Conservation (phyloP, 352 stramenopile species). For the Phytophthora crassamura region DNA sequence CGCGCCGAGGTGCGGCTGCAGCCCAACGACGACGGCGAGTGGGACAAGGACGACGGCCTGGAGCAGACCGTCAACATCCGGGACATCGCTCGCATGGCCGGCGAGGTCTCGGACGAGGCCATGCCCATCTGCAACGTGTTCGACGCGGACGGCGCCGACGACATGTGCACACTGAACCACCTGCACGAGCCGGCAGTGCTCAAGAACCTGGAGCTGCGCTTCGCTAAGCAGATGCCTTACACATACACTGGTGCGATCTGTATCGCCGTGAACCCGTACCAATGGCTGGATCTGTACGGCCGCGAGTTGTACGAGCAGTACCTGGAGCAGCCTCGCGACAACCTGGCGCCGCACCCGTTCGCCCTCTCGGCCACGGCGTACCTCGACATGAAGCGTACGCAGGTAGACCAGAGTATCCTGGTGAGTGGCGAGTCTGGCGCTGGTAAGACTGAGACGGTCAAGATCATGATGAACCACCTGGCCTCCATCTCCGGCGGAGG, state of each 20-base stretch:
- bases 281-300: slow-evolving; percentile 82
- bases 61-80: slow-evolving; percentile 68
- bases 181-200: slow-evolving; percentile 80
- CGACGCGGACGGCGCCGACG: slow-evolving; percentile 61
- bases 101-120: slow-evolving; percentile 75
- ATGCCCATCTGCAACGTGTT: slow-evolving; percentile 90
- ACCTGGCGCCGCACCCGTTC: slow-evolving; percentile 70
- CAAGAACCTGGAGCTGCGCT: slow-evolving; percentile 80
- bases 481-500: slow-evolving; percentile 77
- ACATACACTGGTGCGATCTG: slow-evolving; percentile 86
- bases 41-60: slow-evolving; percentile 63
- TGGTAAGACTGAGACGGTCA: slow-evolving; percentile 96
- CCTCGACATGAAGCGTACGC: slow-evolving; percentile 73
- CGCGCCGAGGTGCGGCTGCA: slow-evolving; percentile 71
- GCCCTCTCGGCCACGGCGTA: slow-evolving; percentile 76
- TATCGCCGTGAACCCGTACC: slow-evolving; percentile 84
- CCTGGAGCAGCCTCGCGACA: slow-evolving; percentile 59
- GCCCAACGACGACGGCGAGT: slow-evolving; percentile 59
- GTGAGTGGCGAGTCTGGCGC: slow-evolving; percentile 89
- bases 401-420: slow-evolving; percentile 88
- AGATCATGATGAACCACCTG: slow-evolving; percentile 92
- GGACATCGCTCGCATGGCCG: slow-evolving; percentile 69
- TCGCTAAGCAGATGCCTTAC: slow-evolving; percentile 75
- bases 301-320: slow-evolving; percentile 74
- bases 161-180: slow-evolving; percentile 87